Percentiles rank a stretch among this genome's conserved stretches.
Conservation (phyloP, 2,329 filamentous ascomycete species). For the Didymella pinodella region DNA sequence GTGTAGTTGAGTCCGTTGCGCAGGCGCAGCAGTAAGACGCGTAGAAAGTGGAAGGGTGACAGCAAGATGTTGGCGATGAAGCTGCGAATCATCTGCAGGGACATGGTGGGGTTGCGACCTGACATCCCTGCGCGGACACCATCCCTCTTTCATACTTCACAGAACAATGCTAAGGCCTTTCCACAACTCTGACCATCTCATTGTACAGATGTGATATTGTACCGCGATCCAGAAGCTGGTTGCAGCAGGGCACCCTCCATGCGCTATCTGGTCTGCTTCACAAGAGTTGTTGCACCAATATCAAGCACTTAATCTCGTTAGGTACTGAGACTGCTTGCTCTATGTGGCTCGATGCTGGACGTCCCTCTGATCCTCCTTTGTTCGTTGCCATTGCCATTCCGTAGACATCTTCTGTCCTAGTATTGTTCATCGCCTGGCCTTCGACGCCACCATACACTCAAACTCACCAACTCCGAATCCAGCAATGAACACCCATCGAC, state of each 20-base stretch:
- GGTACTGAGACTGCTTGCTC: neutral
- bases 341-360: neutral
- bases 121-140: constrained; percentile 14
- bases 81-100: constrained; percentile 23
- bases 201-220: neutral
- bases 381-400: neutral
- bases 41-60: constrained; percentile 10
- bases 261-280: neutral
- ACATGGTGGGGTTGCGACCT: constrained; percentile 22
- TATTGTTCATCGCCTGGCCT: constrained; percentile 10
- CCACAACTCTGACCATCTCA: neutral
- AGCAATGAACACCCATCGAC: neutral
- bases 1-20: constrained; percentile 1
- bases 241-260: constrained; percentile 11
- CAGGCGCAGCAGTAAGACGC: constrained; percentile 8
- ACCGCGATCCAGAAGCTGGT: neutral
- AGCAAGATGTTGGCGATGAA: constrained; percentile 13
- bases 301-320: neutral
- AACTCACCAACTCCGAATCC: neutral
- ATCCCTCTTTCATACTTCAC: constrained; percentile 18
- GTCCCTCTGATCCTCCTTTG: constrained; percentile 7
- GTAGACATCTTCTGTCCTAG: neutral
- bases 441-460: neutral
- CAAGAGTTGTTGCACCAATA: neutral
- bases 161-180: constrained; percentile 20